phyloP scores from a whole-genome alignment of 495 filamentous ascomycete species.

The Annulohypoxylon stygium region DNA sequence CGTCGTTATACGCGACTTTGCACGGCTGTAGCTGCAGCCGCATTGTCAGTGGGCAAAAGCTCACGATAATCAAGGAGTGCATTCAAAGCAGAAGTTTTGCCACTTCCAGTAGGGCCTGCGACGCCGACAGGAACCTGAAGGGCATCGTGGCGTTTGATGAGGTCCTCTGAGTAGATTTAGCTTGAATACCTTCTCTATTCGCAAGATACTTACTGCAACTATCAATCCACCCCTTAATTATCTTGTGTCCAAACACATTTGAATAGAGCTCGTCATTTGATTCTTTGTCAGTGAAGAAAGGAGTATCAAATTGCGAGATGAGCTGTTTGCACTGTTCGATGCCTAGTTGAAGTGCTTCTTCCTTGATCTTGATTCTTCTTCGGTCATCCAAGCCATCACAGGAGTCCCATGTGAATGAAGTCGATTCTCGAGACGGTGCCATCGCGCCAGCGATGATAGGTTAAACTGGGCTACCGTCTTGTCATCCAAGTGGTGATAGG shows the following conservation, averaged over 20 bases:
- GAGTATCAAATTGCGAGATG: no score
- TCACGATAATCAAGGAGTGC: background rate
- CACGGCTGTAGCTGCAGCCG: slow-evolving; percentile 5
- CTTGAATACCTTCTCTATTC: background rate
- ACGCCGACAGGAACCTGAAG: background rate
- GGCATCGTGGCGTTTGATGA: background rate
- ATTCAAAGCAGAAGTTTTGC: slow-evolving; percentile 5
- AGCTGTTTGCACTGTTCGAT: background rate
- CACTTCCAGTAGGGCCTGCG: slow-evolving; percentile 8
- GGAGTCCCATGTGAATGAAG: background rate
- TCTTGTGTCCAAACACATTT: background rate
- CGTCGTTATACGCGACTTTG: background rate
- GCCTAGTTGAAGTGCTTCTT: background rate
- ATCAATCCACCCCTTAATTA: background rate
- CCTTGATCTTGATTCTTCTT: background rate
- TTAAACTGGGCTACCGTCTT: background rate
- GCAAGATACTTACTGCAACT: background rate
- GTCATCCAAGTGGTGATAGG: background rate
- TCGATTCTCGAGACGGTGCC: background rate
- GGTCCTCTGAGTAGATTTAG: background rate
- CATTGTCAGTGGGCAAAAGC: slow-evolving; percentile 2
- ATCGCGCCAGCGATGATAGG: background rate
- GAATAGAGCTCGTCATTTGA: background rate
- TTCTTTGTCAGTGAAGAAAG: no score
- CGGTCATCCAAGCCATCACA: background rate